Evolutionary conservation across 306 rosid species (phyloP).

Genomic region (Potentilla sterilis): DNA sequence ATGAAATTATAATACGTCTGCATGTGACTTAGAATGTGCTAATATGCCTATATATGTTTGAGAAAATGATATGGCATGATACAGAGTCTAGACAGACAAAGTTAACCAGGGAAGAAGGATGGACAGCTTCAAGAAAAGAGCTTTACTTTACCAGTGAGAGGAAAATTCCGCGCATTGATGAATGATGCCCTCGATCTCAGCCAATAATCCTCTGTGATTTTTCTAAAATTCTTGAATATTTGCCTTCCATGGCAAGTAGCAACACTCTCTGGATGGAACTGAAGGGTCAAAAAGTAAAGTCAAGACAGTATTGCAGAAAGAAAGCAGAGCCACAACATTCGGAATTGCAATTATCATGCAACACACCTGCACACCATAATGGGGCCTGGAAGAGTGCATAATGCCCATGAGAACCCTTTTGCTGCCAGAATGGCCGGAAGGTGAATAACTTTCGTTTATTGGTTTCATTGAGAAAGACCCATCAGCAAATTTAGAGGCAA

Average conservation of each 20-base stretch:
- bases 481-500: slow-evolving; percentile 30
- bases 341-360: slow-evolving; percentile 27
- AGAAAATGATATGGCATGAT: neutral
- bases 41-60: neutral
- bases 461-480: slow-evolving; percentile 34
- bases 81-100: neutral
- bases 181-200: slow-evolving; percentile 47
- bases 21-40: neutral
- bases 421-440: slow-evolving; percentile 32
- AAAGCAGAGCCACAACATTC: slow-evolving; percentile 15
- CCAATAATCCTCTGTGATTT: slow-evolving; percentile 81
- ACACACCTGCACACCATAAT: slow-evolving; percentile 94
- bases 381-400: slow-evolving; percentile 87
- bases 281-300: slow-evolving; percentile 42
- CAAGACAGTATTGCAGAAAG: slow-evolving; percentile 20
- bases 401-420: slow-evolving; percentile 79
- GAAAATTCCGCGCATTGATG: slow-evolving; percentile 29
- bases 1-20: neutral
- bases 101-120: slow-evolving; percentile 15
- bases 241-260: slow-evolving; percentile 83
- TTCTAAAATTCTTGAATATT: slow-evolving; percentile 82
- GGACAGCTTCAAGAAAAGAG: slow-evolving; percentile 16
- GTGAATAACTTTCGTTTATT: slow-evolving; percentile 34
- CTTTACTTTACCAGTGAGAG: slow-evolving; percentile 60
- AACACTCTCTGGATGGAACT: slow-evolving; percentile 99